Evolutionary conservation across 31 red algal genomes (phyloP).

Genomic region (Asparagopsis taxiformis): DNA sequence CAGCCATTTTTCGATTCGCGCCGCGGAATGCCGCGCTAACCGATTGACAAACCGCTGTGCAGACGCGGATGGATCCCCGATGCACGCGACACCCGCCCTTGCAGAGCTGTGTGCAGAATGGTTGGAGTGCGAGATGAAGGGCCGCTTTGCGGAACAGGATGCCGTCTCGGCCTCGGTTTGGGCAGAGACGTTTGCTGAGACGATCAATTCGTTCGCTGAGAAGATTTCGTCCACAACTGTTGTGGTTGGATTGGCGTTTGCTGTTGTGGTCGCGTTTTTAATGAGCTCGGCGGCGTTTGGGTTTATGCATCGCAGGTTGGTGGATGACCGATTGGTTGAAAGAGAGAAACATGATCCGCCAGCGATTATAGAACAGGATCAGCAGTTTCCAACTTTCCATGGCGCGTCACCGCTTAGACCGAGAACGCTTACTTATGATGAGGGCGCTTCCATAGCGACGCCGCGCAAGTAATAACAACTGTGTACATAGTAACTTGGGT

Average conservation of each 20-base stretch:
- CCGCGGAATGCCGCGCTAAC: slow-evolving; percentile 20
- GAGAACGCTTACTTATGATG: no score
- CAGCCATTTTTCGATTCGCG: slow-evolving; percentile 3
- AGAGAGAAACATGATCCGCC: not conserved
- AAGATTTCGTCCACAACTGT: slow-evolving; percentile 24
- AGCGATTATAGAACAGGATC: not conserved
- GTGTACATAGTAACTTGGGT: no score
- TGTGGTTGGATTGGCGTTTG: not conserved
- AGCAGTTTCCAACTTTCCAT: not conserved
- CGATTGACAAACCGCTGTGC: slow-evolving; percentile 17
- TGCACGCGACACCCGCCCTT: slow-evolving; percentile 21
- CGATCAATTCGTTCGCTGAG: slow-evolving; percentile 40
- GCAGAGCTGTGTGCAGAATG: slow-evolving; percentile 34
- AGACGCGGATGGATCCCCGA: not conserved
- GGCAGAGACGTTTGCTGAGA: slow-evolving; percentile 44
- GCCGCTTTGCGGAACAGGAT: slow-evolving; percentile 14
- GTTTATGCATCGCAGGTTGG: slow-evolving; percentile 14
- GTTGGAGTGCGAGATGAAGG: slow-evolving; percentile 24
- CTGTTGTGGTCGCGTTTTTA: slow-evolving; percentile 4
- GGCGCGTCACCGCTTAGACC: not conserved
- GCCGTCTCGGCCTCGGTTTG: slow-evolving; percentile 22
- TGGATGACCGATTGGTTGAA: not conserved
- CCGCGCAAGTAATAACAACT: no score
- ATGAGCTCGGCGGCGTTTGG: slow-evolving; percentile 21
- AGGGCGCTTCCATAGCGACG: no score